A percentile compares a stretch with the other conserved stretches of the same genome.
phyloP scores from a whole-genome alignment of 495 filamentous ascomycete genomes.

The Xylaria acuta region DNA sequence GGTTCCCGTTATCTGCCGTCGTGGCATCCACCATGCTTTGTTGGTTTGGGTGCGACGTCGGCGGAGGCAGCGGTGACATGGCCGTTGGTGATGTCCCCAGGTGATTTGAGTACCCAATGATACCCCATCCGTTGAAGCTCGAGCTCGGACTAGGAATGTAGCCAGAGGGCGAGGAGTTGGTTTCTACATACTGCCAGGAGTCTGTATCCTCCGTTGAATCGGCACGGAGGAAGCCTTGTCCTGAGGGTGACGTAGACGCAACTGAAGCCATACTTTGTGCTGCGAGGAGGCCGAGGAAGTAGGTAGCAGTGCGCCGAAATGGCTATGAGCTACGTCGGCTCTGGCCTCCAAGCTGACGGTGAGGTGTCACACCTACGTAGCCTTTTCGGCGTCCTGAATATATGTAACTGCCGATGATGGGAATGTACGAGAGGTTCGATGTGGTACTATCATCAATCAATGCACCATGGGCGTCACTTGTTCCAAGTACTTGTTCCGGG shows the following conservation, averaged over 20 bases:
- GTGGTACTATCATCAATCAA: background rate
- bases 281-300: constrained; percentile 3
- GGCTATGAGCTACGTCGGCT: background rate
- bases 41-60: constrained; percentile 38
- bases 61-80: constrained; percentile 36
- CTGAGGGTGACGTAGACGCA: constrained; percentile 37
- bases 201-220: constrained; percentile 42
- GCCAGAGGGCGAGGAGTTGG: constrained; percentile 38
- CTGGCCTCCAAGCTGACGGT: background rate
- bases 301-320: background rate
- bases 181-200: constrained; percentile 41
- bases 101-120: constrained; percentile 43
- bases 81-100: constrained; percentile 34
- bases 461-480: background rate
- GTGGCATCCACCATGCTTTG: background rate
- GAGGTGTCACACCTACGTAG: background rate
- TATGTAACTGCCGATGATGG: background rate
- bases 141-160: constrained; percentile 52
- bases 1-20: constrained; percentile 7
- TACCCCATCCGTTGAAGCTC: constrained; percentile 50
- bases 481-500: background rate
- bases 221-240: constrained; percentile 32
- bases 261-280: constrained; percentile 31
- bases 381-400: background rate
- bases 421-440: background rate